Evolutionary conservation across 2,329 filamentous ascomycete species (phyloP).

Genomic region (Paraphaeosphaeria minitans): DNA sequence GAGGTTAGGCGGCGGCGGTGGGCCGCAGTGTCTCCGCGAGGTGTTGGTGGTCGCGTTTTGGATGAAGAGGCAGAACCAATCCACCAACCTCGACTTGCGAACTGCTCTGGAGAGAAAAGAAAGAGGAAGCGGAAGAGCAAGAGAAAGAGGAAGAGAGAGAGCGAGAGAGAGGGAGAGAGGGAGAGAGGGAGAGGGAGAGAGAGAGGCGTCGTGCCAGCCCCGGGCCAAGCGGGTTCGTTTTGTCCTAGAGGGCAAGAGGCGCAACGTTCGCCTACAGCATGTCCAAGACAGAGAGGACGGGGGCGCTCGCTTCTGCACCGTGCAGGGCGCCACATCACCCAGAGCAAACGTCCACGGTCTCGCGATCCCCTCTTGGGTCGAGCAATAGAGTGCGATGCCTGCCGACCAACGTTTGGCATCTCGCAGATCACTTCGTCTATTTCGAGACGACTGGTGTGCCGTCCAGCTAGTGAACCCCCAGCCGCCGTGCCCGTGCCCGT

Average conservation of each 20-base stretch:
- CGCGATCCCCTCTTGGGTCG: not conserved
- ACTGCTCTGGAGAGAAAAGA: too few relatives aligned
- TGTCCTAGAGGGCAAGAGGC: too few relatives aligned
- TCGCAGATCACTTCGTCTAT: conserved; percentile 35
- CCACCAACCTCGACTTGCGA: not conserved
- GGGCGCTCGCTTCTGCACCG: conserved; percentile 6
- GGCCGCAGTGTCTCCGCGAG: not conserved
- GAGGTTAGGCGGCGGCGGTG: not conserved
- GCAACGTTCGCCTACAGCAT: not conserved
- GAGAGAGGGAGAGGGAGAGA: too few relatives aligned
- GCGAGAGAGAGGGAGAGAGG: too few relatives aligned
- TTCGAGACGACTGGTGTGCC: conserved; percentile 30
- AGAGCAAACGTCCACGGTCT: not conserved
- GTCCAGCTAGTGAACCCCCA: conserved; percentile 29
- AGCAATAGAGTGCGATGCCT: conserved; percentile 16
- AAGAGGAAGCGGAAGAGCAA: too few relatives aligned
- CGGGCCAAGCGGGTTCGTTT: not conserved
- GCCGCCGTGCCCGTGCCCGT: conserved; percentile 15
- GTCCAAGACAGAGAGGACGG: not conserved
- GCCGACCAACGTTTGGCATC: conserved; percentile 31
- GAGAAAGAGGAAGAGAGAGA: too few relatives aligned
- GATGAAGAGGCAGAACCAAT: not conserved
- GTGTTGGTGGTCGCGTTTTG: not conserved
- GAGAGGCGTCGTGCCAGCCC: too few relatives aligned
- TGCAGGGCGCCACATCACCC: conserved; percentile 5